Base-by-base conservation (phyloP, 306 rosid genomes). In the Rosa rugosa region DNA sequence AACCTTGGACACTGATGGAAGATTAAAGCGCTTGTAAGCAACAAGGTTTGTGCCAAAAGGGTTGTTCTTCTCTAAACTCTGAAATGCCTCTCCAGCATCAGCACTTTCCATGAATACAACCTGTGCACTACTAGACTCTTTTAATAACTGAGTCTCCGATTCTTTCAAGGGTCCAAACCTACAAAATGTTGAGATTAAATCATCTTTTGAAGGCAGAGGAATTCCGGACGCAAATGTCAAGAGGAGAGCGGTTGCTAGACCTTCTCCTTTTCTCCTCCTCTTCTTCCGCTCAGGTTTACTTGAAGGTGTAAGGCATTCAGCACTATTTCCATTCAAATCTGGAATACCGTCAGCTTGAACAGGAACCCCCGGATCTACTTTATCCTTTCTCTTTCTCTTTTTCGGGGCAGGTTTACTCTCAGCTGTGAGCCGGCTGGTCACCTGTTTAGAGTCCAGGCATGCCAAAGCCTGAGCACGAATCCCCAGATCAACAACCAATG, bases 81-180 rank as follows among this genome's bases (percentile, higher is more conserved):
- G 83, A 68, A 86, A 74, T 27, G 99, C 97, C 80, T 79, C 87
- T 46, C 57, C 83, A 6, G 98, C 99, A 77, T 93, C 98, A 25
- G 82, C 73, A 23, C 77, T 76, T 60, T 62, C 83, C 72, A 84
- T 71, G 75, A 96, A 96, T 73, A 84, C 94, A 81, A 96, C 62
- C 87, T 81, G 91, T 13, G 90, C 98, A 71, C 79, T 53, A 13
- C 80, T 54, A 4, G 83, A 56, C 18, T 87, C 92, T 71, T 90
- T 78, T 12, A 81, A 78, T 62, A 86, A 67, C 84, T 75, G 84
- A 2, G 91, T 86, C 80, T 89, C 94, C 0, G 92, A 81, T 70
- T 89, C 93, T 73, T 85, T 89, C 88, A 96, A 78, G 49, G 95
- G 91, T 78, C 99, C 99, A 56, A 89, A 96, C 87, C 42, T 88